phyloP scores from a whole-genome alignment of 2,329 filamentous ascomycete species.

The Cordyceps fumosorosea region DNA sequence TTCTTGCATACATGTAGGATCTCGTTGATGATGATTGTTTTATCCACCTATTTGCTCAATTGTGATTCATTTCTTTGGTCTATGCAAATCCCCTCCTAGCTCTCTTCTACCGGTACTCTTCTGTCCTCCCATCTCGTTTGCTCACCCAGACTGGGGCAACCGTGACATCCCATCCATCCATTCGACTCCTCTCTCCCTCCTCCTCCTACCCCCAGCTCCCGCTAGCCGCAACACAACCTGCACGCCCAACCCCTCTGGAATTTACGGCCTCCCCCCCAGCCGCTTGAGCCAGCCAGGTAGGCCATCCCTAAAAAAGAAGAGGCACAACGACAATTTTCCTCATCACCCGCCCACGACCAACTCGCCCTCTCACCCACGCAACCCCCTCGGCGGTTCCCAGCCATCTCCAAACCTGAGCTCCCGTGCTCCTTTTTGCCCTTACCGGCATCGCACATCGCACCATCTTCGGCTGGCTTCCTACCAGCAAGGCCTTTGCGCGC shows the following conservation, averaged over 20 bases:
- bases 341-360: background rate
- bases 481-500: background rate
- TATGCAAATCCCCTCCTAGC: background rate
- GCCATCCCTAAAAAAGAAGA: slow-evolving; percentile 9
- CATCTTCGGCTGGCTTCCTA: background rate
- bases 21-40: background rate
- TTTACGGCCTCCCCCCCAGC: slow-evolving; percentile 2
- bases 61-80: background rate
- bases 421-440: slow-evolving; percentile 6
- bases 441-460: background rate
- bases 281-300: background rate
- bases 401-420: slow-evolving; percentile 34
- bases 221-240: slow-evolving; percentile 5
- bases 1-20: background rate
- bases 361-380: background rate
- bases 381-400: slow-evolving; percentile 24
- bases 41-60: background rate
- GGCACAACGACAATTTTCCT: slow-evolving; percentile 3
- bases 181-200: background rate
- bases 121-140: no score
- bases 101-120: no score
- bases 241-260: slow-evolving; percentile 12
- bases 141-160: background rate
- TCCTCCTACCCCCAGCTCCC: slow-evolving; percentile 1
- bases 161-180: background rate